Conservation (phyloP, 2,329 filamentous ascomycete genomes). For the Didymella pinodella region DNA sequence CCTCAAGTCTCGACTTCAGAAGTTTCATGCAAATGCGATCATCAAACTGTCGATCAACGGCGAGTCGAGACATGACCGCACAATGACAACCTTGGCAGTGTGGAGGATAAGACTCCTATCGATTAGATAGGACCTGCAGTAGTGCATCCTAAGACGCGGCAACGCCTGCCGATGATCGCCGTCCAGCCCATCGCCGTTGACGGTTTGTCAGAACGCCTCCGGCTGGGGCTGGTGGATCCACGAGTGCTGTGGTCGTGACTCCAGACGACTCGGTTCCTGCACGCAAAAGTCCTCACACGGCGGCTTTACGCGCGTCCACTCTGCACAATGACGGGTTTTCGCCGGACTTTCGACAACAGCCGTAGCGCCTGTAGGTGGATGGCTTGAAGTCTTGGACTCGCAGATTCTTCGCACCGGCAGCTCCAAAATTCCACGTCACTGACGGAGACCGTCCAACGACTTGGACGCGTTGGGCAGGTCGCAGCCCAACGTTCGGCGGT, state of each 20-base stretch:
- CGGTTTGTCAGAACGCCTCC: constrained; percentile 8
- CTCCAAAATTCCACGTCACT: not conserved
- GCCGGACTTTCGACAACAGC: constrained; percentile 4
- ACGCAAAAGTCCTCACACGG: constrained; percentile 1
- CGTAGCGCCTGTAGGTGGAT: constrained; percentile 1
- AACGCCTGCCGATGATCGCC: constrained; percentile 17
- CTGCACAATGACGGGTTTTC: constrained; percentile 16
- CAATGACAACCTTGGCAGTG: constrained; percentile 1
- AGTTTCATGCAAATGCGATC: not conserved
- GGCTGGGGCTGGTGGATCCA: constrained; percentile 5
- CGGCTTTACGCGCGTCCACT: constrained; percentile 16
- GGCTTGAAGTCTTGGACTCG: not conserved
- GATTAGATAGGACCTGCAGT: constrained; percentile 34
- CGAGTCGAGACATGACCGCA: constrained; percentile 1
- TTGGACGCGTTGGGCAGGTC: not conserved
- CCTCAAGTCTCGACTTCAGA: not conserved
- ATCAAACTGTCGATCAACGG: constrained; percentile 1
- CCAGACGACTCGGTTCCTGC: constrained; percentile 4
- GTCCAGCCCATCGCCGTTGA: constrained; percentile 9
- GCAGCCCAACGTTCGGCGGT: not conserved
- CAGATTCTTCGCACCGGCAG: not conserved
- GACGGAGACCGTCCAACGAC: not conserved
- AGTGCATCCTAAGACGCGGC: constrained; percentile 18
- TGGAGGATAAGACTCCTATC: constrained; percentile 32
- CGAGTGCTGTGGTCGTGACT: not conserved